Percentiles rank a stretch among this genome's conserved stretches.
Conservation (phyloP, 2,329 filamentous ascomycete genomes). For the Coniosporium tulheliwenetii region DNA sequence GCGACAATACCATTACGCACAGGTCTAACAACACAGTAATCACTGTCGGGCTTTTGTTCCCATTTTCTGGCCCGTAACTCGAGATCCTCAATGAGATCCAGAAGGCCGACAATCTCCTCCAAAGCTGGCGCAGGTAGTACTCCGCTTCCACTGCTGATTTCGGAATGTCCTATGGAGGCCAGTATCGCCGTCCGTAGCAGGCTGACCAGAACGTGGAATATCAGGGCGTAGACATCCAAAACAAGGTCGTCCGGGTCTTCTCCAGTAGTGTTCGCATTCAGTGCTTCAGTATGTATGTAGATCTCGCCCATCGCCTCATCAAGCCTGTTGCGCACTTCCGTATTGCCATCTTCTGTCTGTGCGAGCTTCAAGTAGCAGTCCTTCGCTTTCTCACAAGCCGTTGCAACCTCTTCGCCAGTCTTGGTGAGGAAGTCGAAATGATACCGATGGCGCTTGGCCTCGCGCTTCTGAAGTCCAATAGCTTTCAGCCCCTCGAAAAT, state of each 20-base stretch:
- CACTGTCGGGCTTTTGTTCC: slow-evolving; percentile 2
- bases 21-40: slow-evolving; percentile 6
- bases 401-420: not conserved
- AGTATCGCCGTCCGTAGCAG: slow-evolving; percentile 6
- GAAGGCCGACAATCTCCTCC: slow-evolving; percentile 2
- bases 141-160: not conserved
- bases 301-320: not conserved
- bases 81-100: slow-evolving; percentile 7
- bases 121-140: not conserved
- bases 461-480: not conserved
- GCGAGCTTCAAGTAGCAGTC: not conserved
- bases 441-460: not conserved
- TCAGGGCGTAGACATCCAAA: slow-evolving; percentile 11
- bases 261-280: not conserved
- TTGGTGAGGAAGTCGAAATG: not conserved
- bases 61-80: slow-evolving; percentile 5
- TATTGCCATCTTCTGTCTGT: not conserved
- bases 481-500: not conserved
- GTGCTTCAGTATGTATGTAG: not conserved
- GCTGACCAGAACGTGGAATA: slow-evolving; percentile 11
- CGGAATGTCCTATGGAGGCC: slow-evolving; percentile 5
- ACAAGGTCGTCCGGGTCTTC: slow-evolving; percentile 3
- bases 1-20: slow-evolving; percentile 5
- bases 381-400: not conserved
- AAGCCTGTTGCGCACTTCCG: not conserved